Evolutionary conservation across 2,329 filamentous ascomycete genomes (phyloP).

Genomic region (Alternaria ventricosa): DNA sequence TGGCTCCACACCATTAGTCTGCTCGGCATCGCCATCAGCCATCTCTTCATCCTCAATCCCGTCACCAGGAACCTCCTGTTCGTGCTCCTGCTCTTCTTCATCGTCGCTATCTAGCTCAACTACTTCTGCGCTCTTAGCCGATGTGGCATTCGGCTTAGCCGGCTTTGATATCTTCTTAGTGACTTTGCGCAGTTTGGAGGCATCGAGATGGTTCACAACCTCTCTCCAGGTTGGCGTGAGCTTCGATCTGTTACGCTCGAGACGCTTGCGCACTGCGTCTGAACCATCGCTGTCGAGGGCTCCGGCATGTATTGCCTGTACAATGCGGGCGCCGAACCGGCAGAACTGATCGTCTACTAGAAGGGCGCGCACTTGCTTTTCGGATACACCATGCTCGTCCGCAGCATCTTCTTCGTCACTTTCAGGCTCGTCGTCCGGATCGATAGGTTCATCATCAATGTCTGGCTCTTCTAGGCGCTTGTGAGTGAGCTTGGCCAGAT

Average conservation of each 20-base stretch:
- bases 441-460: conserved; percentile 76
- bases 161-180: conserved; percentile 27
- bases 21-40: conserved; percentile 47
- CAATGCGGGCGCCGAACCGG: conserved; percentile 82
- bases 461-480: conserved; percentile 52
- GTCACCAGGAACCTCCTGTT: conserved; percentile 33
- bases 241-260: conserved; percentile 79
- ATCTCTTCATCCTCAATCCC: conserved; percentile 50
- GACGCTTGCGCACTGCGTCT: conserved; percentile 68
- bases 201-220: conserved; percentile 78
- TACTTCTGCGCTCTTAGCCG: conserved; percentile 50
- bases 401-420: conserved; percentile 63
- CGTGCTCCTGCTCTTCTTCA: conserved; percentile 36
- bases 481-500: conserved; percentile 54
- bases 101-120: conserved; percentile 45
- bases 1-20: conserved; percentile 51
- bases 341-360: conserved; percentile 86
- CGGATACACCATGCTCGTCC: conserved; percentile 51
- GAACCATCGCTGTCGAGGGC: conserved; percentile 67
- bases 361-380: conserved; percentile 69
- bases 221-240: conserved; percentile 87
- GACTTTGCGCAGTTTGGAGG: conserved; percentile 55
- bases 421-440: conserved; percentile 68
- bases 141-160: conserved; percentile 49
- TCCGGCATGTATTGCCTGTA: conserved; percentile 77